These are phyloP conservation scores for Myxozyma geophila DNA, from an alignment of 805 yeast species.

Conservation along the genomic window DNA sequence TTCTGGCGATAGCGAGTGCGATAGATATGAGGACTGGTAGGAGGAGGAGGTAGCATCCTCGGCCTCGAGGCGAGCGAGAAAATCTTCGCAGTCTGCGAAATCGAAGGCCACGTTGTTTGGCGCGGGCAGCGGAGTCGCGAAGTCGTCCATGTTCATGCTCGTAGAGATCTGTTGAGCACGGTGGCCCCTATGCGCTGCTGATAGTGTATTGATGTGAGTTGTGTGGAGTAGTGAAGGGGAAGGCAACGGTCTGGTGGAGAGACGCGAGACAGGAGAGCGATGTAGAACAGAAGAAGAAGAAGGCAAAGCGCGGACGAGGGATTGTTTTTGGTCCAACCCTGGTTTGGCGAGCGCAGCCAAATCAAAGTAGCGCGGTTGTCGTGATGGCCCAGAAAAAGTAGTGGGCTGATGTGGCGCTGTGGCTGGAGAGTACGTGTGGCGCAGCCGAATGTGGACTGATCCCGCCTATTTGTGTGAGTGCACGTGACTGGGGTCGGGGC, in stretches of 20 bases:
- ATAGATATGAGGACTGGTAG: slow-evolving; percentile 21
- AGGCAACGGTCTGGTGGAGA: background rate
- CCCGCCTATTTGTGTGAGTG: background rate
- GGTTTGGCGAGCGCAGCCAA: background rate
- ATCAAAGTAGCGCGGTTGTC: background rate
- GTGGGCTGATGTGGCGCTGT: slow-evolving; percentile 3
- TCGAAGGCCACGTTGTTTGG: slow-evolving; percentile 33
- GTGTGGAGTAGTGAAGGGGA: background rate
- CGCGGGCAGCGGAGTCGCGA: slow-evolving; percentile 6
- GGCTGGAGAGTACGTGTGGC: background rate
- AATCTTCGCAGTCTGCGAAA: slow-evolving; percentile 39
- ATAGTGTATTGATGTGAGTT: background rate
- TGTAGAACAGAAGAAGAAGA: background rate
- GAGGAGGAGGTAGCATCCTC: slow-evolving; percentile 27
- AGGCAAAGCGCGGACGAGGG: background rate
- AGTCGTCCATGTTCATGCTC: slow-evolving; percentile 25
- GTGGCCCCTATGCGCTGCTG: background rate
- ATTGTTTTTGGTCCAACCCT: background rate
- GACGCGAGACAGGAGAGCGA: background rate
- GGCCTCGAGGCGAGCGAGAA: slow-evolving; percentile 38
- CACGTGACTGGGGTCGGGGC: too few relatives aligned
- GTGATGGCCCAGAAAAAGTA: background rate
- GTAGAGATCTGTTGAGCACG: background rate
- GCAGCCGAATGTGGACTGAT: slow-evolving; percentile 7
- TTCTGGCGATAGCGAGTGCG: slow-evolving; percentile 30